A percentile compares a stretch with the other conserved stretches of the same genome.
Conservation (phyloP, 306 rosid genomes). For the Fagus crenata region DNA sequence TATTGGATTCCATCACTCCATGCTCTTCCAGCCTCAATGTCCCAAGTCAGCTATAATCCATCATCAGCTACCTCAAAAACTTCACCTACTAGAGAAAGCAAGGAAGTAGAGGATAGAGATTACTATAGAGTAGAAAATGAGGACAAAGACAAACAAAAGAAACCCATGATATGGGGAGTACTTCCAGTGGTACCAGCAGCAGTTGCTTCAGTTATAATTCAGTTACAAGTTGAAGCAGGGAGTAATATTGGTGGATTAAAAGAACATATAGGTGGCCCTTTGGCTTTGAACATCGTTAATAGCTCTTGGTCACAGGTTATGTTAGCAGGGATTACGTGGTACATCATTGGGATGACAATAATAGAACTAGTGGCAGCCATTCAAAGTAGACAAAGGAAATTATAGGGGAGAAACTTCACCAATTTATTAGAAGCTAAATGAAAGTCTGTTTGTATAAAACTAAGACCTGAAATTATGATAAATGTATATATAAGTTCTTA, state of each 20-base stretch:
- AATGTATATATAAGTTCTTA: background rate
- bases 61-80: slow-evolving; percentile 32
- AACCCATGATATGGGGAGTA: slow-evolving; percentile 49
- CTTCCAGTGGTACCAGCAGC: slow-evolving; percentile 56
- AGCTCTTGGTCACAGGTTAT: slow-evolving; percentile 66
- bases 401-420: background rate
- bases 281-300: slow-evolving; percentile 76
- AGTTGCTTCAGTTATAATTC: slow-evolving; percentile 51
- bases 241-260: slow-evolving; percentile 38
- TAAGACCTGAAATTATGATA: background rate
- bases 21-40: slow-evolving; percentile 47
- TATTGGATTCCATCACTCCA: slow-evolving; percentile 67
- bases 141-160: slow-evolving; percentile 2
- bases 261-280: slow-evolving; percentile 69
- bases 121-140: slow-evolving; percentile 13
- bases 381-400: slow-evolving; percentile 32
- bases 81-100: slow-evolving; percentile 30
- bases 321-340: slow-evolving; percentile 74
- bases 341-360: slow-evolving; percentile 51
- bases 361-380: slow-evolving; percentile 46
- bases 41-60: slow-evolving; percentile 25
- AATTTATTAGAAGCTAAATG: background rate
- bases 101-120: background rate
- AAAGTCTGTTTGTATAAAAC: background rate
- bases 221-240: slow-evolving; percentile 34